Percentiles rank a stretch among this genome's conserved stretches.
Conservation (phyloP, 306 rosid species). For the Morella rubra region DNA sequence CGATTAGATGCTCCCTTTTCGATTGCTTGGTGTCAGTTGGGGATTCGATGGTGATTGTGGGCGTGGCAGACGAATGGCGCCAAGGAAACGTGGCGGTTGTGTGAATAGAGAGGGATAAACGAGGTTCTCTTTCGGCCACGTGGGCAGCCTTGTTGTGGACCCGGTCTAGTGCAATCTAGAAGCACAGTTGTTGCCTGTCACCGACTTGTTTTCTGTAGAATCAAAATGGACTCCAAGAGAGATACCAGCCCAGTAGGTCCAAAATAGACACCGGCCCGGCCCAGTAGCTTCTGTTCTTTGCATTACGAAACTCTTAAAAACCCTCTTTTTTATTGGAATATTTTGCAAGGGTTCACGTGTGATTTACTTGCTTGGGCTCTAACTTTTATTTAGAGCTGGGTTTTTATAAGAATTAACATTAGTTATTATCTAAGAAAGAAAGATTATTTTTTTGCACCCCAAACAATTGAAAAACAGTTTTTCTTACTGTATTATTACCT, state of each 20-base stretch:
- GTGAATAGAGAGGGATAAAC: background rate
- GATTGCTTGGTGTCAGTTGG: background rate
- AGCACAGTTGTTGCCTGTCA: background rate
- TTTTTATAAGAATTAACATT: too few species aligned
- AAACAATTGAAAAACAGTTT: too few species aligned
- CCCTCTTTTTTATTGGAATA: too few species aligned
- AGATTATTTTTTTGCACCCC: too few species aligned
- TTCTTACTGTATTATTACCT: too few species aligned
- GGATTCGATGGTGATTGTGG: background rate
- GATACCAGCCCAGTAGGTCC: background rate
- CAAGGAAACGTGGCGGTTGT: slow-evolving; percentile 6
- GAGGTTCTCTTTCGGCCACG: slow-evolving; percentile 24
- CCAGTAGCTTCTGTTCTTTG: too few species aligned
- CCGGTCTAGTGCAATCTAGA: background rate
- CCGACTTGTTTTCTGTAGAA: background rate
- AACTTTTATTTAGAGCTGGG: too few species aligned
- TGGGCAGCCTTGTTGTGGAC: background rate
- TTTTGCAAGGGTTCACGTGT: too few species aligned
- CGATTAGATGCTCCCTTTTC: background rate
- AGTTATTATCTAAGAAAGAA: too few species aligned
- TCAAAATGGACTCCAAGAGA: too few species aligned
- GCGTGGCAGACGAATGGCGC: background rate
- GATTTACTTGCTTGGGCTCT: too few species aligned
- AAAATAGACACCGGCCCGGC: background rate
- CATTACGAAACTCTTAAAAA: too few species aligned